Percentiles rank a stretch among this genome's conserved stretches.
Evolutionary conservation across 1,139 yeast genomes (phyloP).

Genomic region (Saccharomyces hybrid): DNA sequence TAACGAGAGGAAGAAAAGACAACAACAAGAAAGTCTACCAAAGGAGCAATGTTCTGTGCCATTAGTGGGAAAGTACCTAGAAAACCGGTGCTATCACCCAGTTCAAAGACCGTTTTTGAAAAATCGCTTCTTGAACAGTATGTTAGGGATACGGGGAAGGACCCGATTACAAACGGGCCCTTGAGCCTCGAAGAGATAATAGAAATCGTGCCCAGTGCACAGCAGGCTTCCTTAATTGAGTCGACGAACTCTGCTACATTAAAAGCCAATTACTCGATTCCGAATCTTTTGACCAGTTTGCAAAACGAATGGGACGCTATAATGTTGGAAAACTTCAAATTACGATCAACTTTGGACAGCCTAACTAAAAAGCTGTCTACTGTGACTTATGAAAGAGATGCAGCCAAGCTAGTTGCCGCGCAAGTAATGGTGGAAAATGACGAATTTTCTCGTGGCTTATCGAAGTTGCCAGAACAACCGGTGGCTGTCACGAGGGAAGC

Average conservation of each 20-base stretch:
- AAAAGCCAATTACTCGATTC: conserved; percentile 53
- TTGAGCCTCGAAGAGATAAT: conserved; percentile 54
- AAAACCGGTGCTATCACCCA: conserved; percentile 70
- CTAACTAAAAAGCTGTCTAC: conserved; percentile 68
- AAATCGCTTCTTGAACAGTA: conserved; percentile 52
- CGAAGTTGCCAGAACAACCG: conserved; percentile 19
- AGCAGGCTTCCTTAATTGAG: conserved; percentile 23
- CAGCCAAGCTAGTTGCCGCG: conserved; percentile 82
- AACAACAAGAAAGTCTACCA: not conserved
- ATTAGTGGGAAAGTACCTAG: conserved; percentile 54
- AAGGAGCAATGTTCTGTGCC: conserved; percentile 25
- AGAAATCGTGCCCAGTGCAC: conserved; percentile 35
- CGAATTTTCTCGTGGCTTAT: conserved; percentile 50
- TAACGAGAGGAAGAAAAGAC: not conserved
- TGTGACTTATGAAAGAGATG: conserved; percentile 79
- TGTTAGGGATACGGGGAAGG: conserved; percentile 56
- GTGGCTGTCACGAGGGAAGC: conserved; percentile 11
- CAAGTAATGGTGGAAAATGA: conserved; percentile 66
- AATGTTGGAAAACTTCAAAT: conserved; percentile 69
- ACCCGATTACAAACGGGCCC: conserved; percentile 67
- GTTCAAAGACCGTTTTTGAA: conserved; percentile 69
- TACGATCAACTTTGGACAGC: conserved; percentile 61
- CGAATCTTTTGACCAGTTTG: conserved; percentile 62
- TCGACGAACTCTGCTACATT: conserved; percentile 30
- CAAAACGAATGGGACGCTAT: conserved; percentile 90